Evolutionary conservation across 2,329 filamentous ascomycete genomes (phyloP), one percentile per base, ranked within the genome.

Genomic region (Nemania serpens): DNA sequence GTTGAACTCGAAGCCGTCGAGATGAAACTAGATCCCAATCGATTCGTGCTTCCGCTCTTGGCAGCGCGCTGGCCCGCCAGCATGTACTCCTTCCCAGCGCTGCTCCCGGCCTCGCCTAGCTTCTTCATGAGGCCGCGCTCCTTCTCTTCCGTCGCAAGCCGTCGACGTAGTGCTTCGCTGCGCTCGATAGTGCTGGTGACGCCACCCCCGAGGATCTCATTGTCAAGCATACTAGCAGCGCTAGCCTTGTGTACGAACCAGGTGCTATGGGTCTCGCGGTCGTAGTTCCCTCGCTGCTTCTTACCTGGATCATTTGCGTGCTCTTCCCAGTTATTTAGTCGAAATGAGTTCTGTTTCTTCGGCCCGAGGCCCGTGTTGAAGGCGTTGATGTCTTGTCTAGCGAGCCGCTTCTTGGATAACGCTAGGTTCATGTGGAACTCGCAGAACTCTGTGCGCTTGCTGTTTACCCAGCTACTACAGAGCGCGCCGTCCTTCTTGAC

Each of bases 401-500:
- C 68, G 29, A 68, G 70, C 33, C 81, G 79, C 55, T 71, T 86
- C 72, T 91, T 93, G 56, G 88, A 84, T 2, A 98, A 79, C 25
- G 91, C 89, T 25, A 91, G 80, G 68, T 96, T 93, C 67, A 96
- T 87, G 75, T 99, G 95, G 68, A 90, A 99, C 66, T 97, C 93
- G 77, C 95, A 99, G 73, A 90, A 91, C 69, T 96, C 88, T 0
- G 93, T 97, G 69, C 93, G 91, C 55, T 92, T 87, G 66, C 85
- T 87, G 75, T 99, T 94, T 61, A 99, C 83, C 95, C 95, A 99
- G 29, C 85, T 79, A 36, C 84, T 87, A 75, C 95, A 99, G 48
- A 84, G 78, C 58, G 90, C 84, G 41, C 95, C 94, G 72, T 97
- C 92, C 71, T 91, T 94, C 73, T 91, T 92, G 65, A 92, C 79